Evolutionary conservation across 2,329 filamentous ascomycete species (phyloP).

Genomic region (Microdochium trichocladiopsis): DNA sequence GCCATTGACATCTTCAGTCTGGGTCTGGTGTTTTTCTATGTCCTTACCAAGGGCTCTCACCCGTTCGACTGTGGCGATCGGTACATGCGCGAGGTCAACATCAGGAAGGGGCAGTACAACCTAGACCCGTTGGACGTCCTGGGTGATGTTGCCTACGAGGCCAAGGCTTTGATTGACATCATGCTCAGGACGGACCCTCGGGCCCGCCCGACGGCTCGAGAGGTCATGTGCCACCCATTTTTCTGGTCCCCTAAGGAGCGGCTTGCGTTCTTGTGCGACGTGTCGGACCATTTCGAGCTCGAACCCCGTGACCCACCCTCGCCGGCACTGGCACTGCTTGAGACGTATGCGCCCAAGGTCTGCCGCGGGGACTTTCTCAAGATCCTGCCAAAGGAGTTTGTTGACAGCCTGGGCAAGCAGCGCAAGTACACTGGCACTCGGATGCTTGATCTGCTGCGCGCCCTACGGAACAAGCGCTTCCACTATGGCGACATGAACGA

Average conservation of each 20-base stretch:
- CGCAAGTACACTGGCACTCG: slow-evolving; percentile 84
- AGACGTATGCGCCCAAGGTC: slow-evolving; percentile 42
- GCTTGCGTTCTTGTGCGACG: slow-evolving; percentile 87
- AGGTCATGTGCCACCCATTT: slow-evolving; percentile 71
- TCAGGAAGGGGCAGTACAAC: slow-evolving; percentile 79
- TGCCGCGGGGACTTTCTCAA: slow-evolving; percentile 72
- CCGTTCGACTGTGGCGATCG: slow-evolving; percentile 92
- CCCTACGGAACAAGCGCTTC: slow-evolving; percentile 91
- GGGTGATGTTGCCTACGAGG: slow-evolving; percentile 79
- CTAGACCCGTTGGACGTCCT: slow-evolving; percentile 65
- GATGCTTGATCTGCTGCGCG: slow-evolving; percentile 80
- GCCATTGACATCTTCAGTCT: slow-evolving; percentile 97
- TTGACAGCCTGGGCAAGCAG: slow-evolving; percentile 87
- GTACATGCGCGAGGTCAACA: slow-evolving; percentile 96
- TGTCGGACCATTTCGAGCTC: slow-evolving; percentile 93
- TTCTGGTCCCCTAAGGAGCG: slow-evolving; percentile 92
- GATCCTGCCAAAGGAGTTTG: slow-evolving; percentile 70
- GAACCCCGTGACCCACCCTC: slow-evolving; percentile 81
- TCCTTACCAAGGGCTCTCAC: slow-evolving; percentile 86
- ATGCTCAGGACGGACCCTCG: slow-evolving; percentile 69
- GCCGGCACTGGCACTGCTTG: slow-evolving; percentile 52
- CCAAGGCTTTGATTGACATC: slow-evolving; percentile 74
- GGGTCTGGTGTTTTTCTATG: slow-evolving; percentile 97
- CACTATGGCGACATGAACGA: slow-evolving; percentile 97
- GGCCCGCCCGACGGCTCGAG: slow-evolving; percentile 34